phyloP scores from a whole-genome alignment of 2,329 filamentous ascomycete genomes.

The Colletotrichum euphorbiae region DNA sequence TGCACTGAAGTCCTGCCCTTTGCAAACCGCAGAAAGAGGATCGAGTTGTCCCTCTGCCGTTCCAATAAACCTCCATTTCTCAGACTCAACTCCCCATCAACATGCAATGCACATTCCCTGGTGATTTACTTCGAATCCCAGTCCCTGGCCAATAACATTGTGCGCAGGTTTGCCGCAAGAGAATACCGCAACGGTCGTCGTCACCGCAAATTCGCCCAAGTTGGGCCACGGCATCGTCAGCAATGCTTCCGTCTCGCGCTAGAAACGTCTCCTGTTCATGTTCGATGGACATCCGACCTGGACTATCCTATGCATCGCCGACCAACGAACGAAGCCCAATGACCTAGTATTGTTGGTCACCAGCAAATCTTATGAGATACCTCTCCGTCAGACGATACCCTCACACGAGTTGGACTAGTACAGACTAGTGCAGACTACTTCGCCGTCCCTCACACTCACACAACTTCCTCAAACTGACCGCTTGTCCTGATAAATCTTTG shows the following conservation, averaged over 20 bases:
- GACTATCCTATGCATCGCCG: background rate
- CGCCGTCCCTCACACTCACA: too few relatives aligned
- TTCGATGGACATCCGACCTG: background rate
- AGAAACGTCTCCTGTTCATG: background rate
- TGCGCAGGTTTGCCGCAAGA: background rate
- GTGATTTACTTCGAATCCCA: background rate
- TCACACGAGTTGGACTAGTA: too few relatives aligned
- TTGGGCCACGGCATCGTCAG: background rate
- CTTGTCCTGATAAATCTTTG: background rate
- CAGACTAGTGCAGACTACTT: too few relatives aligned
- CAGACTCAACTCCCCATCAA: background rate
- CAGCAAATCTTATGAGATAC: too few relatives aligned
- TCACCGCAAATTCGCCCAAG: background rate
- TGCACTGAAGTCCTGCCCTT: background rate
- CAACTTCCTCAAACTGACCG: background rate
- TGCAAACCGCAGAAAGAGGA: background rate
- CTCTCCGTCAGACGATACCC: too few relatives aligned
- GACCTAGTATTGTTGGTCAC: background rate
- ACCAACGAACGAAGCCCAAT: background rate
- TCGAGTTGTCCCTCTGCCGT: background rate
- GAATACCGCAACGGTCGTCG: background rate
- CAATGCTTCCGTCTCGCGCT: constrained; percentile 8
- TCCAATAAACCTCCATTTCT: background rate
- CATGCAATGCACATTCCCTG: constrained; percentile 9
- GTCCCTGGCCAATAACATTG: constrained; percentile 13